phyloP scores from a whole-genome alignment of 1,139 yeast genomes.

The Debaryomycetaceae sp. region DNA sequence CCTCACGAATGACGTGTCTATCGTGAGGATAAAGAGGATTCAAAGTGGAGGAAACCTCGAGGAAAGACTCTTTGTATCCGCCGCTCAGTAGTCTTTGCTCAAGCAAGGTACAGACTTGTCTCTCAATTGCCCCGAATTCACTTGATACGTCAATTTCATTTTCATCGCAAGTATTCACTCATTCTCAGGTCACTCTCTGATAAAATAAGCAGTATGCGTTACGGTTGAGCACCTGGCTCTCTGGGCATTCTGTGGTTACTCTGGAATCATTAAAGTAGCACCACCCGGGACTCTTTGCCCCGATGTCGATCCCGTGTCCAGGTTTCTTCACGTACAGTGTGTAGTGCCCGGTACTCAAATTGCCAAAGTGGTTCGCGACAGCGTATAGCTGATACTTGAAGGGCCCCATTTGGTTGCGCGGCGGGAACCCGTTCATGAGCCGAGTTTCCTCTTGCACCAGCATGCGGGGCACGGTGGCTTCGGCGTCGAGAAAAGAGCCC shows the following conservation, averaged over 20 bases:
- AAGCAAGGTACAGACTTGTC: too few species aligned
- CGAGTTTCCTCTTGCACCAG: slow-evolving; percentile 30
- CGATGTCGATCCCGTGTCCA: slow-evolving; percentile 10
- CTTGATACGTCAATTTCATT: background rate
- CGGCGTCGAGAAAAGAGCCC: slow-evolving; percentile 20
- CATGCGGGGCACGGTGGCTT: slow-evolving; percentile 7
- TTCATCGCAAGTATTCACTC: background rate
- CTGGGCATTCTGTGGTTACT: slow-evolving; percentile 32
- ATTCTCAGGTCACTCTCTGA: slow-evolving; percentile 20
- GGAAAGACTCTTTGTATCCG: too few species aligned
- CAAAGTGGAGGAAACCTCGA: too few species aligned
- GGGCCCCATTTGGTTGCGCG: slow-evolving; percentile 71
- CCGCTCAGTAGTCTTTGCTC: too few species aligned
- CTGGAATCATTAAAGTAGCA: slow-evolving; percentile 67
- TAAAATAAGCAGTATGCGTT: slow-evolving; percentile 76
- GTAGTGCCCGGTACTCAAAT: slow-evolving; percentile 81
- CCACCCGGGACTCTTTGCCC: slow-evolving; percentile 43
- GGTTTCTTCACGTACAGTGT: slow-evolving; percentile 70
- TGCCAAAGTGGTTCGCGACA: slow-evolving; percentile 84
- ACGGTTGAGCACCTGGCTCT: slow-evolving; percentile 37
- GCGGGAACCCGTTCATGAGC: slow-evolving; percentile 43
- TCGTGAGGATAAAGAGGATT: too few species aligned
- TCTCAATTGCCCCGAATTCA: background rate
- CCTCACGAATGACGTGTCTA: too few species aligned
- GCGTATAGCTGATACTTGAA: slow-evolving; percentile 70